Conservation (phyloP, 768 basidiomycete genomes). For the Tephrocybe sp. region DNA sequence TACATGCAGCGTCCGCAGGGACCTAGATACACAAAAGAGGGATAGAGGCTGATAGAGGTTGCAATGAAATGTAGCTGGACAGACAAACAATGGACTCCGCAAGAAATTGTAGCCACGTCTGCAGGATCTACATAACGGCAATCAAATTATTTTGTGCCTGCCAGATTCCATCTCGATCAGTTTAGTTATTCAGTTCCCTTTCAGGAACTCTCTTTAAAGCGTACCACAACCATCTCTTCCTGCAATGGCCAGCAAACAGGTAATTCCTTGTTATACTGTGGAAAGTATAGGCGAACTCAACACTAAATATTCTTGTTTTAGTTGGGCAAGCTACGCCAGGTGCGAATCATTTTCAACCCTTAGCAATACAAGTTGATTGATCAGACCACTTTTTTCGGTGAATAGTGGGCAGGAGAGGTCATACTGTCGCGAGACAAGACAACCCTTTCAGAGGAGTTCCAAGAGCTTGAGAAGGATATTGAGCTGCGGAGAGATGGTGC, state of each 20-base stretch:
- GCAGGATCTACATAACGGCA: too few relatives aligned
- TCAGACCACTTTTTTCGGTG: constrained; percentile 28
- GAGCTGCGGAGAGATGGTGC: constrained; percentile 76
- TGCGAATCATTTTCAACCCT: constrained; percentile 22
- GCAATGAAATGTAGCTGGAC: too few relatives aligned
- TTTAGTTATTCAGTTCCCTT: constrained; percentile 6
- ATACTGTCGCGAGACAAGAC: constrained; percentile 85
- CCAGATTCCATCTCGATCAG: constrained; percentile 19
- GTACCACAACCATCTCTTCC: constrained; percentile 6
- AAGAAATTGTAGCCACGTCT: too few relatives aligned
- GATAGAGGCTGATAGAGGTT: too few relatives aligned
- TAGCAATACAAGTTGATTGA: constrained; percentile 14
- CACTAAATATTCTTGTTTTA: constrained; percentile 24
- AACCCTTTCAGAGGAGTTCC: constrained; percentile 72
- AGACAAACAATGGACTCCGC: too few relatives aligned
- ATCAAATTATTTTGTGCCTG: neutral
- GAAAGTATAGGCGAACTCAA: neutral
- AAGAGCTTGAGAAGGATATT: constrained; percentile 79
- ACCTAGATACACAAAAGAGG: too few relatives aligned
- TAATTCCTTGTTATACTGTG: constrained; percentile 21
- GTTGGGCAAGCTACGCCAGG: constrained; percentile 81
- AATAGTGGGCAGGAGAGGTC: constrained; percentile 86
- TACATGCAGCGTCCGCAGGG: neutral
- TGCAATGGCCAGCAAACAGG: constrained; percentile 68
- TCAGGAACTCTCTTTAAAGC: neutral